These are phyloP conservation scores for Solanum hybrid DNA, from an alignment of 305 asterid genomes.

Conservation along the genomic window DNA sequence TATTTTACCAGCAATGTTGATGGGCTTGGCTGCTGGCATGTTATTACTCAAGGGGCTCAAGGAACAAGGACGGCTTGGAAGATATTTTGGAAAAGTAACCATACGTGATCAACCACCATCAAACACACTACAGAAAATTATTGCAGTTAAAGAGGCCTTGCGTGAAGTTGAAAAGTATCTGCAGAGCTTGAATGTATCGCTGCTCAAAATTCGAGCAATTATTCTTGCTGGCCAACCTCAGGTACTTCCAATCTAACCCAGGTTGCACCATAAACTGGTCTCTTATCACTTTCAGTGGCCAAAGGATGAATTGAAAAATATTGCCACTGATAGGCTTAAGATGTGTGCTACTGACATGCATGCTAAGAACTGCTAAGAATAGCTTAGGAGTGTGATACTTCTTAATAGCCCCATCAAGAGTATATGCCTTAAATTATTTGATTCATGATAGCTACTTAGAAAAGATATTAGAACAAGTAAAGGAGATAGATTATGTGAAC, in stretches of 20 bases:
- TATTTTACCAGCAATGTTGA: constrained; percentile 63
- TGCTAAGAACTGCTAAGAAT: not conserved
- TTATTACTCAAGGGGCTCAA: constrained; percentile 79
- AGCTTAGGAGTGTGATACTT: not conserved
- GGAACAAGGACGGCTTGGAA: constrained; percentile 96
- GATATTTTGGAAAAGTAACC: constrained; percentile 80
- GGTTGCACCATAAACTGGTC: not conserved
- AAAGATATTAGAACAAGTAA: not conserved
- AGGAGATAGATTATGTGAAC: not conserved
- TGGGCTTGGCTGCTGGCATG: constrained; percentile 66
- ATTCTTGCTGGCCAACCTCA: constrained; percentile 90
- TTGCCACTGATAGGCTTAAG: not conserved
- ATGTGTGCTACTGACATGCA: not conserved
- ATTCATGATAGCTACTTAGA: not conserved
- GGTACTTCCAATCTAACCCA: constrained; percentile 25
- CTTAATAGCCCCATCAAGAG: not conserved
- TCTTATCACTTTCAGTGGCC: not conserved
- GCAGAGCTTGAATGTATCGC: constrained; percentile 69
- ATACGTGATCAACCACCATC: constrained; percentile 93
- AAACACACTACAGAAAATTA: constrained; percentile 81
- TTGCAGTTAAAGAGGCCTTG: constrained; percentile 88
- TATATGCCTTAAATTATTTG: not conserved
- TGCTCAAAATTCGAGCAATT: constrained; percentile 77
- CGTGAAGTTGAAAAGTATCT: constrained; percentile 75
- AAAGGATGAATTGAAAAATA: not conserved